Conservation (phyloP, 257 asterid genomes). For the Dorcoceras hygrometricum region DNA sequence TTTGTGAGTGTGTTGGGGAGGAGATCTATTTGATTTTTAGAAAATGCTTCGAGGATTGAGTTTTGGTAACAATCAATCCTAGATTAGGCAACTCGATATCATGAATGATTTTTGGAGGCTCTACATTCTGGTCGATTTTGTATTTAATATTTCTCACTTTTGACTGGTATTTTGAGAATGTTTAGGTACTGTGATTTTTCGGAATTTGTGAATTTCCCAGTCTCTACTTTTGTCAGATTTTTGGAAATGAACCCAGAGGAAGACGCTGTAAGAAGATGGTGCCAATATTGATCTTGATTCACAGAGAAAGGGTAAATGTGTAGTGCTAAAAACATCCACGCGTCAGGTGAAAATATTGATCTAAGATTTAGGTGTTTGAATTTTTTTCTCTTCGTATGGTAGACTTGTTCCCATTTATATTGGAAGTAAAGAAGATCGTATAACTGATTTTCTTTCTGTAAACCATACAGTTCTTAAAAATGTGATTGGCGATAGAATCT, state of each 20-base stretch:
- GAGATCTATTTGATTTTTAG: too few species aligned
- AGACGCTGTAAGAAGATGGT: constrained; percentile 67
- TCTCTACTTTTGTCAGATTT: constrained; percentile 28
- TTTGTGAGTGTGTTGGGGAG: too few species aligned
- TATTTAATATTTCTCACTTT: neutral
- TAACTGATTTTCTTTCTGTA: neutral
- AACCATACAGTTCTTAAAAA: neutral
- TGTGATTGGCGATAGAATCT: neutral
- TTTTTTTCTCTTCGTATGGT: neutral
- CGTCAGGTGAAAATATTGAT: too few species aligned
- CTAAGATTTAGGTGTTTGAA: neutral
- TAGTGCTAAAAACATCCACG: constrained; percentile 58
- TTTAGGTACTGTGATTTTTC: neutral
- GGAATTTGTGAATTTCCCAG: neutral
- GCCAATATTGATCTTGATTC: constrained; percentile 64
- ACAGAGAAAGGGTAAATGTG: constrained; percentile 64
- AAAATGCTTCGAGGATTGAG: too few species aligned
- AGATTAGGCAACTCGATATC: neutral
- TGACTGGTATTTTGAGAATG: neutral
- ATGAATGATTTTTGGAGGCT: neutral
- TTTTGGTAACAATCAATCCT: too few species aligned
- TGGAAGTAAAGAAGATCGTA: neutral
- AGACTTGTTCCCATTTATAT: neutral
- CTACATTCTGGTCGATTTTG: neutral
- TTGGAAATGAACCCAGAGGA: constrained; percentile 68